Evolutionary conservation across 495 filamentous ascomycete genomes (phyloP), one percentile per base, ranked within the genome.

Genomic region (Penicillium longicatenatum): DNA sequence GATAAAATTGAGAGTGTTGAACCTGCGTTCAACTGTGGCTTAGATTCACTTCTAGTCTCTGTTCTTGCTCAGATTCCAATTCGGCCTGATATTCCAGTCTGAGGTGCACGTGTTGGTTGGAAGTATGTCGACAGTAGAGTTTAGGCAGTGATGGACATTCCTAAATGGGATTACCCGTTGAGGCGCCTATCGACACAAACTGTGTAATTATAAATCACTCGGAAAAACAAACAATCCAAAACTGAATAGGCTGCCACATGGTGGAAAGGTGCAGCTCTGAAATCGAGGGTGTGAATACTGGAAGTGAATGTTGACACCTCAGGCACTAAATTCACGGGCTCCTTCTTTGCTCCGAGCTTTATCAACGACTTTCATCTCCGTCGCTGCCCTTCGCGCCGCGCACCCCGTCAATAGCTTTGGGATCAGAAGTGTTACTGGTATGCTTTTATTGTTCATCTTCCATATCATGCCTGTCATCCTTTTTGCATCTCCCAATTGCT

Each of bases 301-400:
- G 6, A 14, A 22, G 33, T 20, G n/a, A 60, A 24, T n/a, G 11
- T 39, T 11, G 19, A 57, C 24, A 50, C 65, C 65, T 68, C 47
- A 68, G 65, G 65, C 59, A 37, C 24, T 33, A 50, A 12, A 17
- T n/a, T 30, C 45, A 29, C 4, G 22, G 43, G 53, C 41, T 54
- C 61, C 52, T 60, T 62, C 48, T 62, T 60, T 39, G 54, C 51
- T 55, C 49, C 54, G 30, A 57, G 66, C 66, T 69, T 64, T 56
- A 47, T 59, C 61, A 54, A 54, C 57, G 41, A 41, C 55, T 59
- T 67, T 58, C 49, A 53, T 50, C 53, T 60, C 56, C 61, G 65
- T 57, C 57, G 50, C 58, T 39, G 26, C n/a, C 42, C 52, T 55
- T 52, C 52, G 43, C 62, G 47, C 35, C 50, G 35, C 20, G 26